These are phyloP conservation scores for Nakazawaea ambrosiae DNA, from an alignment of 805 yeast species.

Conservation along the genomic window DNA sequence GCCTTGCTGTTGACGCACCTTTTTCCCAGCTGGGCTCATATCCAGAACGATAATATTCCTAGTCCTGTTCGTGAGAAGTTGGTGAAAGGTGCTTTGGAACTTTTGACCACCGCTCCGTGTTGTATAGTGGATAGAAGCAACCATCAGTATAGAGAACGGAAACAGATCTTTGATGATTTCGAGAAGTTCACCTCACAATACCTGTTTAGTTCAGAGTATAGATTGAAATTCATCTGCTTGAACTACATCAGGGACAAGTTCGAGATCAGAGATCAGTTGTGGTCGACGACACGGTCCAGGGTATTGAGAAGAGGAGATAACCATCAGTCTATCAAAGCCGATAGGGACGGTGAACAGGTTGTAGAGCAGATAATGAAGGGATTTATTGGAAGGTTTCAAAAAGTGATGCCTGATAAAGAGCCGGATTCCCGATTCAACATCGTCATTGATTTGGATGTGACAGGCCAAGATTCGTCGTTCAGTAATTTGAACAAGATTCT, in stretches of 20 bases:
- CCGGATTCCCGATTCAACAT: constrained; percentile 70
- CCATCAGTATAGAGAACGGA: constrained; percentile 63
- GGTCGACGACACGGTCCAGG: constrained; percentile 50
- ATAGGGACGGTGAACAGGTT: constrained; percentile 35
- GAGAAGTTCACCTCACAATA: constrained; percentile 33
- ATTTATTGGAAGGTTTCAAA: constrained; percentile 64
- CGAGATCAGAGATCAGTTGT: constrained; percentile 24
- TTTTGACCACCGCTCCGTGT: constrained; percentile 33
- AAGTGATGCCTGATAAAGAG: constrained; percentile 31
- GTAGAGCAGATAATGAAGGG: constrained; percentile 65
- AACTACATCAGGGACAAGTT: constrained; percentile 44
- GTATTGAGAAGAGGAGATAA: constrained; percentile 72
- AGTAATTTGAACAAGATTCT: constrained; percentile 41
- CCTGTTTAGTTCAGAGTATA: constrained; percentile 33
- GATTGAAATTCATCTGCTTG: constrained; percentile 49
- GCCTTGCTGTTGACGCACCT: constrained; percentile 50
- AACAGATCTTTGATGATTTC: constrained; percentile 52
- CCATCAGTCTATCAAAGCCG: constrained; percentile 73
- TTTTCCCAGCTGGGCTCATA: constrained; percentile 59
- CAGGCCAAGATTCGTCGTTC: constrained; percentile 35
- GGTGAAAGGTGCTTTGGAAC: constrained; percentile 37
- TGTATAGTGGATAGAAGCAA: constrained; percentile 83
- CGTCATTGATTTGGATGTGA: constrained; percentile 50
- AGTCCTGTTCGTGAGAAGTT: constrained; percentile 41
- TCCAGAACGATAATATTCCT: constrained; percentile 75